Evolutionary conservation across 1,139 yeast species (phyloP).

Genomic region (Scheffersomyces quercinus): DNA sequence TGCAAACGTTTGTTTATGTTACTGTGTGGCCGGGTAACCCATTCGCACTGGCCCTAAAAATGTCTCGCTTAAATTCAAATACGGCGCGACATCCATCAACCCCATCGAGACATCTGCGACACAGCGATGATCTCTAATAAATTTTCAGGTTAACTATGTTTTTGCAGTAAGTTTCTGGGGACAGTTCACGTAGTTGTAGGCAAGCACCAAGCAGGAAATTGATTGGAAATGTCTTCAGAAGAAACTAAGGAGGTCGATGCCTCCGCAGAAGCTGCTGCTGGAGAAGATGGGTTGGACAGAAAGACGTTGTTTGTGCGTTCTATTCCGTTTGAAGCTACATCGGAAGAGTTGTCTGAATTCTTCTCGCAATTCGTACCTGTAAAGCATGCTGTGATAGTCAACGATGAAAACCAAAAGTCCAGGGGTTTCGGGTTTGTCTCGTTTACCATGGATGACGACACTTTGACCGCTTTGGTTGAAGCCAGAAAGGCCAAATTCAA

Average conservation of each 20-base stretch:
- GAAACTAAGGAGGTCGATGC: conserved; percentile 5
- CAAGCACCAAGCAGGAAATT: no score
- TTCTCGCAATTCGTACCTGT: conserved; percentile 94
- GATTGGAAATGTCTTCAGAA: conserved; percentile 4
- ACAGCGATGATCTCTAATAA: no score
- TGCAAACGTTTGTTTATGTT: no score
- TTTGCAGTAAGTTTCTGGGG: no score
- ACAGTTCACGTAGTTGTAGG: no score
- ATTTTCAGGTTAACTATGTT: no score
- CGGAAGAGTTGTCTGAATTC: conserved; percentile 76
- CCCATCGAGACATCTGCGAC: neutral
- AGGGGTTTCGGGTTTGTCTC: conserved; percentile 97
- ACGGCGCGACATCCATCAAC: neutral
- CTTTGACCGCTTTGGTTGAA: conserved; percentile 69
- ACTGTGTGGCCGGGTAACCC: no score
- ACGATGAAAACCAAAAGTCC: conserved; percentile 69
- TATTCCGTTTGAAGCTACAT: conserved; percentile 77
- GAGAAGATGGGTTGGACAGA: conserved; percentile 48
- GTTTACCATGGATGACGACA: conserved; percentile 83
- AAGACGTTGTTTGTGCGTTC: conserved; percentile 82
- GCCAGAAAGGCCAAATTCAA: conserved; percentile 68
- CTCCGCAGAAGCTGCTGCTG: conserved; percentile 2
- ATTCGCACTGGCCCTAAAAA: no score
- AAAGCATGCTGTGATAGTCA: conserved; percentile 91
- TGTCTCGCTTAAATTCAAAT: no score